phyloP scores from a whole-genome alignment of 2,329 filamentous ascomycete species.

The Calonectria montana region DNA sequence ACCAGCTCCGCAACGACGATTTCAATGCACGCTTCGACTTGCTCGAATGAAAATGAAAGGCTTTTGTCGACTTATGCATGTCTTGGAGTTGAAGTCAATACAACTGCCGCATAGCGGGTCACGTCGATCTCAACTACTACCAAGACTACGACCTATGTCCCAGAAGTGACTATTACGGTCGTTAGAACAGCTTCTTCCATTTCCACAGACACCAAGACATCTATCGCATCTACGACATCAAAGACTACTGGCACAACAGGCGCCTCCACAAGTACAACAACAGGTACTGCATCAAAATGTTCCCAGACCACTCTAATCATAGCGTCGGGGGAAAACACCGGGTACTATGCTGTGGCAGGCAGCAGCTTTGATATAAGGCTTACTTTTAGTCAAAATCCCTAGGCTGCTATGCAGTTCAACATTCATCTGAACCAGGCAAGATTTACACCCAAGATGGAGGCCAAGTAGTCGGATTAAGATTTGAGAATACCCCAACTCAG shows the following conservation, averaged over 20 bases:
- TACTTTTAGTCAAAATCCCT: not conserved
- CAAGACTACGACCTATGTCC: not conserved
- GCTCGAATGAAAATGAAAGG: not conserved
- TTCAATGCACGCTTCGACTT: not conserved
- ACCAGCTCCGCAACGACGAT: not conserved
- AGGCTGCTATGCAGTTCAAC: not conserved
- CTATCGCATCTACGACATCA: not conserved
- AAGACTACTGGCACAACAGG: not conserved
- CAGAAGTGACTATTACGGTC: not conserved
- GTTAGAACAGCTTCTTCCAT: not conserved
- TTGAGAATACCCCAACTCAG: not conserved
- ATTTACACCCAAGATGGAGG: not conserved
- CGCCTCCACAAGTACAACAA: not conserved
- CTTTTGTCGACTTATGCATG: not conserved
- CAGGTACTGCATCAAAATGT: not conserved
- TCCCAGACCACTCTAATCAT: not conserved
- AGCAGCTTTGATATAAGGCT: not conserved
- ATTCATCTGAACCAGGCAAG: not conserved
- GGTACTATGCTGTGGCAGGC: not conserved
- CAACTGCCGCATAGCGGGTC: not conserved
- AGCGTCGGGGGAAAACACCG: not conserved
- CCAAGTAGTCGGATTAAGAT: not conserved
- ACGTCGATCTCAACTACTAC: not conserved
- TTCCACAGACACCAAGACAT: not conserved
- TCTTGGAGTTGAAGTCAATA: not conserved